Conservation (phyloP, 352 stramenopile genomes). For the Globisporangium nagaii region DNA sequence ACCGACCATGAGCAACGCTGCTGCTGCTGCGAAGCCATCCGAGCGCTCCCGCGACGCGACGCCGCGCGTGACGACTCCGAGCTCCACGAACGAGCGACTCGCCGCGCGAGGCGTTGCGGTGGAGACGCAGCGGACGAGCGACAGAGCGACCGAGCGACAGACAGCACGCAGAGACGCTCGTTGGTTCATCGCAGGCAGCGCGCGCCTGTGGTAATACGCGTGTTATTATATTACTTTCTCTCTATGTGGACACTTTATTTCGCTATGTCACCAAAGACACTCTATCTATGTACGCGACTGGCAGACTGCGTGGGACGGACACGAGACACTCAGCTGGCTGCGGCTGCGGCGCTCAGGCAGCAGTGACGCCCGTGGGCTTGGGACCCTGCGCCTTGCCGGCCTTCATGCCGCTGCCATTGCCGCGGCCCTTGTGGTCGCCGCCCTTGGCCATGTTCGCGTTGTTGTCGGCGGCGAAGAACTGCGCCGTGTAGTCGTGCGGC, state of each 20-base stretch:
- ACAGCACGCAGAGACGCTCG: too few species aligned
- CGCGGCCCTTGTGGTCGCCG: conserved; percentile 7
- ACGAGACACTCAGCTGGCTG: not conserved
- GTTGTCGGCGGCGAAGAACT: conserved; percentile 55
- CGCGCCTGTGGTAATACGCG: conserved; percentile 2
- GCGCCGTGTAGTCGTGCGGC: conserved; percentile 50
- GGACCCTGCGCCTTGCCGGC: conserved; percentile 14
- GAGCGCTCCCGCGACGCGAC: too few species aligned
- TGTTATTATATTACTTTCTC: conserved; percentile 6
- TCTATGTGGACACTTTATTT: conserved; percentile 6
- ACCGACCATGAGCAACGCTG: too few species aligned
- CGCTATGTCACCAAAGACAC: not conserved
- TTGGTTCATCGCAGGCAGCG: not conserved
- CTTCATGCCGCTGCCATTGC: conserved; percentile 26
- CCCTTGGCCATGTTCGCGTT: conserved; percentile 39
- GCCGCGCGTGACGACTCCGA: too few species aligned
- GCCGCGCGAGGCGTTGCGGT: too few species aligned
- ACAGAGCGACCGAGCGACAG: too few species aligned
- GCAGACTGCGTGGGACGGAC: not conserved
- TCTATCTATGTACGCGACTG: not conserved
- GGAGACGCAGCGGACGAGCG: too few species aligned
- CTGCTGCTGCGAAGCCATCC: too few species aligned
- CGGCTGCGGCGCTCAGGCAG: conserved; percentile 23
- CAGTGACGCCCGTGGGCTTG: conserved; percentile 42
- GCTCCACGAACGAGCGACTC: too few species aligned